These are phyloP conservation scores for Fusarium pininemorale DNA, from an alignment of 2,329 filamentous ascomycete species.

Conservation along the genomic window DNA sequence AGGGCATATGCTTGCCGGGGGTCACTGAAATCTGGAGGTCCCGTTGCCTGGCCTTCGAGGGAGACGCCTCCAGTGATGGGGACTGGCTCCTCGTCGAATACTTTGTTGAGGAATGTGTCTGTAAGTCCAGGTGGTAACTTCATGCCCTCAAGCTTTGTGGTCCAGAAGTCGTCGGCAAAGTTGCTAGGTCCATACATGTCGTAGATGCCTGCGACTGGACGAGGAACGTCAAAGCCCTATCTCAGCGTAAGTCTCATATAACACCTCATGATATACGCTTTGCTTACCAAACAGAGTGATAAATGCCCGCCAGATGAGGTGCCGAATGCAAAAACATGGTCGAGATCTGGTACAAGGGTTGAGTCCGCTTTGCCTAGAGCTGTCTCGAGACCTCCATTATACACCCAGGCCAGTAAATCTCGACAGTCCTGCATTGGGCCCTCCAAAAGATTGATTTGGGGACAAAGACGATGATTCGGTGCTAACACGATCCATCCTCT, in stretches of 20 bases:
- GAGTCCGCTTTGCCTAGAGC: neutral
- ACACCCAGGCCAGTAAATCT: neutral
- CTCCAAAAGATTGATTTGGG: neutral
- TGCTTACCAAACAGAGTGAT: neutral
- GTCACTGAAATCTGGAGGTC: neutral
- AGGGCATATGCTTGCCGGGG: neutral
- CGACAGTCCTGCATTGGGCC: slow-evolving; percentile 6
- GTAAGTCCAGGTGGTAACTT: neutral
- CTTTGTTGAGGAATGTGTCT: neutral
- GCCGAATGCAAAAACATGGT: slow-evolving; percentile 7
- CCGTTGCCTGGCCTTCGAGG: neutral
- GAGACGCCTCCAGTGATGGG: neutral
- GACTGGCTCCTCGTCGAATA: neutral
- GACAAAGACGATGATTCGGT: slow-evolving; percentile 4
- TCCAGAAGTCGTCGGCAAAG: neutral
- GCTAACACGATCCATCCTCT: neutral
- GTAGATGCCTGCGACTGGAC: neutral
- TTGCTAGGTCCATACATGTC: neutral
- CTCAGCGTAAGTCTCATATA: accelerated
- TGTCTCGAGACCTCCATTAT: neutral
- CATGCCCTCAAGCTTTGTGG: neutral
- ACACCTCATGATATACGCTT: accelerated
- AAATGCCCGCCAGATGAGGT: slow-evolving; percentile 3
- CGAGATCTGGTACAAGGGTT: neutral
- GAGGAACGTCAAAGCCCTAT: neutral